A percentile compares a stretch with the other conserved stretches of the same genome.
Evolutionary conservation across 2,329 filamentous ascomycete species (phyloP).

Genomic region (Orbilia ellipsospora): DNA sequence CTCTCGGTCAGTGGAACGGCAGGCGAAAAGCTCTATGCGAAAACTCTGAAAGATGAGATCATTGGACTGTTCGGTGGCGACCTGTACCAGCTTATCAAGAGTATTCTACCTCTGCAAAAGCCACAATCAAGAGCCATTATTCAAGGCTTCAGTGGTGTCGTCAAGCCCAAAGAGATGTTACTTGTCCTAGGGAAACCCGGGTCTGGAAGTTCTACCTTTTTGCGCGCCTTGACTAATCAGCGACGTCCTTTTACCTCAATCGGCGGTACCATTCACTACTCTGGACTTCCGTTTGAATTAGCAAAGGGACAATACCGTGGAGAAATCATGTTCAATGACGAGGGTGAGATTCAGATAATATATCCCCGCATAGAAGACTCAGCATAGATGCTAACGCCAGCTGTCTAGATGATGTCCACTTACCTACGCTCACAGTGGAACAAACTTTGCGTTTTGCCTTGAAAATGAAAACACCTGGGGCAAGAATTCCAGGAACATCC

Average conservation of each 20-base stretch:
- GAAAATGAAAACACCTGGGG: constrained; percentile 58
- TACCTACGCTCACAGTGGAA: constrained; percentile 79
- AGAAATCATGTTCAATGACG: constrained; percentile 81
- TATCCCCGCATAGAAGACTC: not conserved
- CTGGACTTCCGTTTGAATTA: constrained; percentile 74
- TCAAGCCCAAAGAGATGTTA: constrained; percentile 78
- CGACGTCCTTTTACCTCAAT: constrained; percentile 74
- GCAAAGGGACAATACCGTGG: constrained; percentile 77
- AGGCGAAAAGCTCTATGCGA: constrained; percentile 56
- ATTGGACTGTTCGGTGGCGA: constrained; percentile 57
- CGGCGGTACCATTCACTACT: constrained; percentile 76
- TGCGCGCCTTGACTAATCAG: constrained; percentile 80
- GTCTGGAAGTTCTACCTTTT: constrained; percentile 78
- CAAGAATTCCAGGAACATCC: constrained; percentile 57
- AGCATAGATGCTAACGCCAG: not conserved
- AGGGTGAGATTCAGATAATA: constrained; percentile 69
- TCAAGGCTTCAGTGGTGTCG: constrained; percentile 74
- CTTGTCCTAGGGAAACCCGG: constrained; percentile 78
- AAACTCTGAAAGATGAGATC: constrained; percentile 58
- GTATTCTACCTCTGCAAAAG: constrained; percentile 63
- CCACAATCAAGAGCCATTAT: constrained; percentile 70
- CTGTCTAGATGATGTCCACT: constrained; percentile 66
- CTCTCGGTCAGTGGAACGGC: constrained; percentile 58
- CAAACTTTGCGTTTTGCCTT: constrained; percentile 81
- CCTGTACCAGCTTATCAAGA: constrained; percentile 41